phyloP scores from a whole-genome alignment of 2,329 filamentous ascomycete genomes.

The Aspergillus piperis region DNA sequence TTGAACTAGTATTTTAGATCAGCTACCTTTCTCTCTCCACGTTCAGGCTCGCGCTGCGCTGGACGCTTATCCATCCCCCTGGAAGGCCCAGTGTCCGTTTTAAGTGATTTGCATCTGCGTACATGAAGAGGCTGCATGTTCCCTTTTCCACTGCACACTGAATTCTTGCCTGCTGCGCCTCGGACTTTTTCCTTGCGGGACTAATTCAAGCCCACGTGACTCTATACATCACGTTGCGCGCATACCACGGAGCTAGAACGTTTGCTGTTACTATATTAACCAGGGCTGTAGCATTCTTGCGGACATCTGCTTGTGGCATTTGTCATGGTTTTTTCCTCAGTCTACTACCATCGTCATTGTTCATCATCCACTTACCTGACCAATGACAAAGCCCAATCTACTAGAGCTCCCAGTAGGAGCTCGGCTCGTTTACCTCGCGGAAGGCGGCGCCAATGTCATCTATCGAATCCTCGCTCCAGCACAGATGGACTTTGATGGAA shows the following conservation, averaged over 20 bases:
- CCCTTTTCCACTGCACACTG: constrained; percentile 11
- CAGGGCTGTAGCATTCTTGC: constrained; percentile 10
- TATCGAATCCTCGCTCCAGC: constrained; percentile 57
- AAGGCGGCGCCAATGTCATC: constrained; percentile 77
- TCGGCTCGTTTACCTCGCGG: constrained; percentile 54
- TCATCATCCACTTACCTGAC: constrained; percentile 19
- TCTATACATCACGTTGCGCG: constrained; percentile 4
- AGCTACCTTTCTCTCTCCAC: constrained; percentile 9
- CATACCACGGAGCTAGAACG: constrained; percentile 3
- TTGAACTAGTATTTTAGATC: constrained; percentile 9
- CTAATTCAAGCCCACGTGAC: constrained; percentile 3
- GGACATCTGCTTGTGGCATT: constrained; percentile 9
- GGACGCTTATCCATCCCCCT: constrained; percentile 13
- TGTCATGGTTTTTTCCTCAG: constrained; percentile 22
- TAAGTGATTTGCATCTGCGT: constrained; percentile 16
- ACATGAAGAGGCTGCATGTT: constrained; percentile 10
- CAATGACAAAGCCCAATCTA: constrained; percentile 36
- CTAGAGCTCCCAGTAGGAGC: constrained; percentile 39
- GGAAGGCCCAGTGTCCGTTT: constrained; percentile 15
- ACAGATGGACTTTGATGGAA: constrained; percentile 27
- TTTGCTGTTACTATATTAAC: constrained; percentile 7
- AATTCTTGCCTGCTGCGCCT: constrained; percentile 11
- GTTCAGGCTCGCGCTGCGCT: constrained; percentile 9
- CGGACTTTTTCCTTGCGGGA: constrained; percentile 14
- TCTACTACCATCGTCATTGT: constrained; percentile 9